These are phyloP conservation scores for Mycena rebaudengoi DNA, from an alignment of 768 basidiomycete species.

Conservation along the genomic window DNA sequence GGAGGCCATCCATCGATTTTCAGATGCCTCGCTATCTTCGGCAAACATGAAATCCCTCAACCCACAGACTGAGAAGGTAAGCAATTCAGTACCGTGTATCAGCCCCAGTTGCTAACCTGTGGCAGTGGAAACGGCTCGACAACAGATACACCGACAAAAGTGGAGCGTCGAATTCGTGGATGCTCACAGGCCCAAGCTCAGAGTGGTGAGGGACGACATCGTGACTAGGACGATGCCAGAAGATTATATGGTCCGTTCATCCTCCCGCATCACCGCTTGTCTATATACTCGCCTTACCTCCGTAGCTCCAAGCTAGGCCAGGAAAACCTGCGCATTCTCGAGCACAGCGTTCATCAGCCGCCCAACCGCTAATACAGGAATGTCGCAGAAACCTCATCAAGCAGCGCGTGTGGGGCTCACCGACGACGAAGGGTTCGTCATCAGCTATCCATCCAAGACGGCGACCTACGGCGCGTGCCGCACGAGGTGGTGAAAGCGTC, in stretches of 20 bases:
- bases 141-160: slow-evolving; percentile 70
- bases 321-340: slow-evolving; percentile 64
- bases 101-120: slow-evolving; percentile 1
- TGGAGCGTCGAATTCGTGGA: slow-evolving; percentile 84
- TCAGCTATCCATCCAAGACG: slow-evolving; percentile 61
- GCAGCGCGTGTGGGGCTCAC: slow-evolving; percentile 58
- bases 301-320: slow-evolving; percentile 73
- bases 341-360: slow-evolving; percentile 47
- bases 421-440: slow-evolving; percentile 84
- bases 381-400: slow-evolving; percentile 49
- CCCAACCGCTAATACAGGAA: slow-evolving; percentile 46
- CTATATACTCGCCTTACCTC: slow-evolving; percentile 15
- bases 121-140: slow-evolving; percentile 79
- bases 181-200: slow-evolving; percentile 82
- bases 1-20: slow-evolving; percentile 76
- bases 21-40: slow-evolving; percentile 69
- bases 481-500: slow-evolving; percentile 93
- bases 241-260: slow-evolving; percentile 75
- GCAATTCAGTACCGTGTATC: neutral
- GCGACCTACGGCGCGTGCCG: slow-evolving; percentile 86
- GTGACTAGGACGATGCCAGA: slow-evolving; percentile 74
- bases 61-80: slow-evolving; percentile 74
- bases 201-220: slow-evolving; percentile 79
- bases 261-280: neutral
- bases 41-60: slow-evolving; percentile 70